Percentiles rank a stretch among this genome's conserved stretches.
phyloP scores from a whole-genome alignment of 176 grass and related monocot genomes.

The Musa beccarii region DNA sequence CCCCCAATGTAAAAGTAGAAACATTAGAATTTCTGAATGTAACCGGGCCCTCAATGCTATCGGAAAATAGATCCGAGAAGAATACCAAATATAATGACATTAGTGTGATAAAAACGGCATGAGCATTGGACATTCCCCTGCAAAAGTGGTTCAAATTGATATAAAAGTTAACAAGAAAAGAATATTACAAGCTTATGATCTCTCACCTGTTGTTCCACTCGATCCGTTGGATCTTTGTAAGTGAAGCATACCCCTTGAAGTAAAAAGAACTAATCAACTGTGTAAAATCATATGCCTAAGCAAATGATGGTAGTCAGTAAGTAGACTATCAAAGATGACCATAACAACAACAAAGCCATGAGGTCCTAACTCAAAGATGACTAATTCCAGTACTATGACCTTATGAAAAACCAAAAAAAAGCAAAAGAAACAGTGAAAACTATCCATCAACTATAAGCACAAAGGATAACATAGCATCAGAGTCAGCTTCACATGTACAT shows the following conservation, averaged over 20 bases:
- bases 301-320: not conserved
- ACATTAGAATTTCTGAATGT: slow-evolving; percentile 66
- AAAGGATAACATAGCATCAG: not conserved
- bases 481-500: not conserved
- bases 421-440: not conserved
- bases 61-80: slow-evolving; percentile 80
- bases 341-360: not conserved
- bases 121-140: slow-evolving; percentile 90
- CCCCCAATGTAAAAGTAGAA: slow-evolving; percentile 83
- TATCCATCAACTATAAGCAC: not conserved
- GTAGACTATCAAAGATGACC: not conserved
- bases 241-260: slow-evolving; percentile 85
- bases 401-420: not conserved
- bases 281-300: slow-evolving; percentile 69
- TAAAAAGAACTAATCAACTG: slow-evolving; percentile 70
- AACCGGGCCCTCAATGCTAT: slow-evolving; percentile 62
- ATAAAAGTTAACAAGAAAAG: not conserved
- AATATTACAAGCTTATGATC: not conserved
- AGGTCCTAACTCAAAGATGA: too few relatives aligned
- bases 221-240: slow-evolving; percentile 82
- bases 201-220: slow-evolving; percentile 95
- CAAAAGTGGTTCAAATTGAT: not conserved
- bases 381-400: not conserved
- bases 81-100: slow-evolving; percentile 94
- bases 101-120: slow-evolving; percentile 84